Conservation (phyloP, 2,329 filamentous ascomycete genomes). For the Lecanosticta acicola region DNA sequence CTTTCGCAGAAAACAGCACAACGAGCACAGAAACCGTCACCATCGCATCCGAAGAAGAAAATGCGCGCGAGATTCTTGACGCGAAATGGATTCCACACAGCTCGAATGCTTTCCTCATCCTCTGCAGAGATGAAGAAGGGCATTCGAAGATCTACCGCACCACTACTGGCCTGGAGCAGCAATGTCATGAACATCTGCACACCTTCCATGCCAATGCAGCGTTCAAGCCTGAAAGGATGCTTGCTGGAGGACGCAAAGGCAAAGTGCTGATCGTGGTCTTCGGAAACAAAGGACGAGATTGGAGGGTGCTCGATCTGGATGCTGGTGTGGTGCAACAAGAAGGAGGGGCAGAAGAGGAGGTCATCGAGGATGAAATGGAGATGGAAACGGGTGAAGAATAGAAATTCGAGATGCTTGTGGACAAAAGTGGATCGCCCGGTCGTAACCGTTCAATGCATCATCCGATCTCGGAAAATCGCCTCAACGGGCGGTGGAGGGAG, state of each 20-base stretch:
- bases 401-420: no score
- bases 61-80: constrained; percentile 52
- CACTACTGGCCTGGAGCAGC: neutral
- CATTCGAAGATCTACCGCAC: neutral
- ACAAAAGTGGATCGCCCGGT: no score
- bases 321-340: constrained; percentile 1
- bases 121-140: neutral
- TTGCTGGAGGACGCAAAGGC: constrained; percentile 52
- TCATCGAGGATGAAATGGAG: constrained; percentile 1
- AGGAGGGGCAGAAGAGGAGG: neutral
- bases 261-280: constrained; percentile 51
- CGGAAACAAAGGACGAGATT: constrained; percentile 49
- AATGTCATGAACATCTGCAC: constrained; percentile 37
- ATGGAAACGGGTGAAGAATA: neutral
- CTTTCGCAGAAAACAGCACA: neutral
- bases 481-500: no score
- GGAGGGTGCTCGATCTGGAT: constrained; percentile 52
- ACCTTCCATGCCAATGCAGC: constrained; percentile 40
- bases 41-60: neutral
- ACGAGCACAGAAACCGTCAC: neutral
- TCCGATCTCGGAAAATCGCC: no score
- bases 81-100: constrained; percentile 47
- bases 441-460: no score
- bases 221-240: constrained; percentile 47
- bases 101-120: constrained; percentile 2